Percentiles rank a stretch among this genome's conserved stretches.
Conservation (phyloP, 1,284 basidiomycete species). For the Cryptococcus amylolentus region DNA sequence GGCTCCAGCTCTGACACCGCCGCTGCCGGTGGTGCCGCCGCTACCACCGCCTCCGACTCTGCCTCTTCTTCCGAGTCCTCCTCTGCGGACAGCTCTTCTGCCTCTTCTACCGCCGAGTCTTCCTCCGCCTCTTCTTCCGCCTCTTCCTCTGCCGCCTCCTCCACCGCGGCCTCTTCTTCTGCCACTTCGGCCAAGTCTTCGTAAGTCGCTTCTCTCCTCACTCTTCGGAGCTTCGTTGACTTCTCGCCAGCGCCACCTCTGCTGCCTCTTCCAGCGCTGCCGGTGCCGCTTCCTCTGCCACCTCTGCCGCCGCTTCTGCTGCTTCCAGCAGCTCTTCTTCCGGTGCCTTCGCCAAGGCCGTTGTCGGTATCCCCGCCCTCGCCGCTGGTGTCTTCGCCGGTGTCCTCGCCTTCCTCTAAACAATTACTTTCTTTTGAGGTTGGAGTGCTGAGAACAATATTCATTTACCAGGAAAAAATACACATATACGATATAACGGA, state of each 20-base stretch:
- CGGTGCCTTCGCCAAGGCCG: conserved; percentile 23
- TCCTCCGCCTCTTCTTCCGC: not conserved
- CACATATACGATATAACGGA: not conserved
- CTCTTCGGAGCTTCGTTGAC: not conserved
- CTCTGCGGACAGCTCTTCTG: not conserved
- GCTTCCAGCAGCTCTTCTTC: conserved; percentile 15
- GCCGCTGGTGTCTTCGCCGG: conserved; percentile 34
- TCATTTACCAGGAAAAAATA: not conserved
- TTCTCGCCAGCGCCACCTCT: conserved; percentile 3
- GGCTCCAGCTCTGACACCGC: conserved; percentile 9
- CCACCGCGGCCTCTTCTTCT: not conserved
- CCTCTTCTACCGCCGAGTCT: not conserved
- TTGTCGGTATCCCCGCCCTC: conserved; percentile 30
- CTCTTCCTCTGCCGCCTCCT: not conserved
- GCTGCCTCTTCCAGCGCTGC: conserved; percentile 15
- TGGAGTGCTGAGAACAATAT: not conserved
- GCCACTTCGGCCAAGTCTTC: not conserved
- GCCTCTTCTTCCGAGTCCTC: not conserved
- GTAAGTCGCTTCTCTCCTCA: not conserved
- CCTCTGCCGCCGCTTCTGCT: conserved; percentile 15
- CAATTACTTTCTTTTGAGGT: not conserved
- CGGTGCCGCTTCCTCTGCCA: conserved; percentile 9
- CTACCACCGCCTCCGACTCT: conserved; percentile 2
- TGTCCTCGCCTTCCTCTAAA: conserved; percentile 36
- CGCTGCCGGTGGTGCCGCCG: conserved; percentile 8